Percentiles rank a stretch among this genome's conserved stretches.
Evolutionary conservation across 129 eudicot species (phyloP).

Genomic region (Centella asiatica): DNA sequence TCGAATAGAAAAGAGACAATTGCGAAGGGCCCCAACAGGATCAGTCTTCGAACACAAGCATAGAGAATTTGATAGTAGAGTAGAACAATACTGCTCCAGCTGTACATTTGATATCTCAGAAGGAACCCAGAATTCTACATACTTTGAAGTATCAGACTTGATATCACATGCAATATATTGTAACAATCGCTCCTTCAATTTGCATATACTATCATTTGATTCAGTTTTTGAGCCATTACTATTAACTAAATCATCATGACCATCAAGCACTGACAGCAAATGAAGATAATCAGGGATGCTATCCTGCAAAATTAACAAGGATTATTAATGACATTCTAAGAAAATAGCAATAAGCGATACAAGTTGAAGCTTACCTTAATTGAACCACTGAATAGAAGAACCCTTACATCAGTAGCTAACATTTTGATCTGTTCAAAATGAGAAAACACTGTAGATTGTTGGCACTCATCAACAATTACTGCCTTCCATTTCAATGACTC

Average conservation of each 20-base stretch:
- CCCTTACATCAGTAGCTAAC: constrained; percentile 31
- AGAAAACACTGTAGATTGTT: constrained; percentile 20
- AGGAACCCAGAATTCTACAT: constrained; percentile 87
- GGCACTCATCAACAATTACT: constrained; percentile 53
- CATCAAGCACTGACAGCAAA: constrained; percentile 48
- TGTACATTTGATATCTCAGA: constrained; percentile 68
- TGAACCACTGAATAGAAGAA: constrained; percentile 46
- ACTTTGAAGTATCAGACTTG: constrained; percentile 37
- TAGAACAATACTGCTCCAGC: constrained; percentile 85
- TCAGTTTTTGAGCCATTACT: constrained; percentile 20
- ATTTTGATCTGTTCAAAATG: constrained; percentile 34
- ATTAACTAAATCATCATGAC: constrained; percentile 17
- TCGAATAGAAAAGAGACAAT: constrained; percentile 49
- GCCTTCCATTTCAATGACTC: constrained; percentile 53
- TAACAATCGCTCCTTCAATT: constrained; percentile 47
- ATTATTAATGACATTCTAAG: neutral
- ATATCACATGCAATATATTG: constrained; percentile 33
- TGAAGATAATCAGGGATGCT: constrained; percentile 30
- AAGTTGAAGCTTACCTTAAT: constrained; percentile 32
- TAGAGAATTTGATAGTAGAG: constrained; percentile 65
- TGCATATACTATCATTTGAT: constrained; percentile 25
- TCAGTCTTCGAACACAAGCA: constrained; percentile 50
- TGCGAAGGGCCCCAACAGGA: constrained; percentile 58
- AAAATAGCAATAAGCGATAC: neutral
- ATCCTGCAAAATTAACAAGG: constrained; percentile 39